Evolutionary conservation across 768 basidiomycete genomes (phyloP).

Genomic region (Calocybe cyanea): DNA sequence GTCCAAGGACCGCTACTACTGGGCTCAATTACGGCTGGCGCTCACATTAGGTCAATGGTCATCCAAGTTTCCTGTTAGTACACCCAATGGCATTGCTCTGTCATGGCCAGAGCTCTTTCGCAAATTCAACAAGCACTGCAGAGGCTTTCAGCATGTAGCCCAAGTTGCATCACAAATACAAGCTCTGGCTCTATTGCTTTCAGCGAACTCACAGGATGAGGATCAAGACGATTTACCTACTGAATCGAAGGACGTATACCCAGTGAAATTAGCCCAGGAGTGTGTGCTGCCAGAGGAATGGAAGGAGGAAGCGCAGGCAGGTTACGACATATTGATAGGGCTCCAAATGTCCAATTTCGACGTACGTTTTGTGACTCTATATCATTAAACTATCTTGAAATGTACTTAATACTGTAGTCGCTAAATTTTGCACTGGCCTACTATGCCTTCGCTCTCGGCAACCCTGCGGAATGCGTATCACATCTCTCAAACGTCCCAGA

Average conservation of each 20-base stretch:
- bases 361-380: constrained; percentile 37
- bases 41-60: constrained; percentile 78
- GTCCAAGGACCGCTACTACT: constrained; percentile 71
- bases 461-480: constrained; percentile 58
- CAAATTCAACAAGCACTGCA: constrained; percentile 85
- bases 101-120: constrained; percentile 78
- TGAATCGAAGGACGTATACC: constrained; percentile 29
- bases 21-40: constrained; percentile 66
- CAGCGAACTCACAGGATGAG: constrained; percentile 45
- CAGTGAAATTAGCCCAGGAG: constrained; percentile 51
- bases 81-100: constrained; percentile 46
- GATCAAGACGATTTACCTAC: constrained; percentile 46
- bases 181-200: constrained; percentile 53
- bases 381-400: neutral
- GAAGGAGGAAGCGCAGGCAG: constrained; percentile 50
- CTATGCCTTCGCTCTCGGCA: constrained; percentile 73
- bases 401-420: constrained; percentile 40
- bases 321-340: constrained; percentile 52
- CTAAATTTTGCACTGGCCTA: constrained; percentile 70
- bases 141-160: constrained; percentile 53
- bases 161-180: constrained; percentile 70
- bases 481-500: constrained; percentile 55
- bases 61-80: constrained; percentile 54
- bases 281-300: constrained; percentile 52
- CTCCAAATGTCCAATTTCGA: constrained; percentile 50